Base-by-base conservation (phyloP, 345 rosid species). In the Eucalyptus rudis region DNA sequence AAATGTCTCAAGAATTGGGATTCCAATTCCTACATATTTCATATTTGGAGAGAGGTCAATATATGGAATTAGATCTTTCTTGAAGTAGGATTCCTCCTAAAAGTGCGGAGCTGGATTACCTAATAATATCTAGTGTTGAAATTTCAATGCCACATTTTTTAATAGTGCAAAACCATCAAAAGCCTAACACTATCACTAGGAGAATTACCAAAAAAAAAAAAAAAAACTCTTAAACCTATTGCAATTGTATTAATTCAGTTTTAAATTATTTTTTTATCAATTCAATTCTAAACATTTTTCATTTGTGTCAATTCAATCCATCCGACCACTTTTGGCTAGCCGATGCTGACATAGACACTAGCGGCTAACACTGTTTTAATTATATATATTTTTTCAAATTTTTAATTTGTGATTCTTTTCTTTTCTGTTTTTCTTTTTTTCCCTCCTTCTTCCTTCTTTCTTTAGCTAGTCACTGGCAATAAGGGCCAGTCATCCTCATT, bases 311-410 rank as follows among this genome's bases (percentile, higher is more conserved):
- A 52, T 52, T 52, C 10, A 3, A 0, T 52, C 2, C 0, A 19
- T 19, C 10, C 10, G 2, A 1, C 25, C 4, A 52, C 20, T 52
- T 52, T 52, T 52, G 2, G 24, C 58, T 19, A 19, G 0, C 10
- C 1, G 0, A 52, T 19, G 2, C 10, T 19, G 0, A 19, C 25
- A 52, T 52, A 52, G 25, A 52, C 0, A 24, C 0, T 0, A 1
- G 58, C 0, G 0, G 58, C 1, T 2, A 0, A 52, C 25, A 0
- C 1, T 19, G 0, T 52, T 52, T 19, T 7, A 3, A 52, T 52
- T 52, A 52, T 52, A n/a, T 17, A 3, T 52, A n/a, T 52, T 19
- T 7, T 52, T 14, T 19, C 4, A 19, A 52, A 1, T 0, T 52
- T 52, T 52, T 19, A 52, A 52, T 52, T 52, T 20, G 24, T 52